Percentiles rank a stretch among this genome's conserved stretches.
Evolutionary conservation across 2,329 filamentous ascomycete species (phyloP).

Genomic region (Pezizomycotina sp.): DNA sequence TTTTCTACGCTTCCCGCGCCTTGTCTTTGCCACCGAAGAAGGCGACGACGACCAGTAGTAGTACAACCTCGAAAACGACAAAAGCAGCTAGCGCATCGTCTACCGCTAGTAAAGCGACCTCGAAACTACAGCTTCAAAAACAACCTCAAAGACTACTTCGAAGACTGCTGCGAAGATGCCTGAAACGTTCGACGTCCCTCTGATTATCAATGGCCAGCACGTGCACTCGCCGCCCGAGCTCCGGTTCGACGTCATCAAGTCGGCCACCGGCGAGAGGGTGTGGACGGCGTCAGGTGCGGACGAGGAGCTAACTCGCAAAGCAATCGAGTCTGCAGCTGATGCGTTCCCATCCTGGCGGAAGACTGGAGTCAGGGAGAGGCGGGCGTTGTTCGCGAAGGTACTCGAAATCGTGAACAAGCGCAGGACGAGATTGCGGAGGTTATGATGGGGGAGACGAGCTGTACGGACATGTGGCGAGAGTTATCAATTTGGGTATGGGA

Average conservation of each 20-base stretch:
- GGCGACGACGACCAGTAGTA: no score
- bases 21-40: no score
- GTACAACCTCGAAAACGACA: no score
- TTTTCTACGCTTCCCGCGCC: no score
- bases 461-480: constrained; percentile 28
- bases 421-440: constrained; percentile 39
- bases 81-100: no score
- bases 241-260: constrained; percentile 11
- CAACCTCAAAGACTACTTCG: no score
- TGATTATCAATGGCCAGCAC: constrained; percentile 12
- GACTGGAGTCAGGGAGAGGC: constrained; percentile 41
- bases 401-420: no score
- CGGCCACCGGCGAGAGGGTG: constrained; percentile 8
- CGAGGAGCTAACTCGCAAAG: constrained; percentile 39
- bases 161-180: no score
- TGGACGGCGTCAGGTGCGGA: constrained; percentile 43
- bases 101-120: no score
- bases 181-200: constrained; percentile 16
- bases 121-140: no score
- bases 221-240: constrained; percentile 5
- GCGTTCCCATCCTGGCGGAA: constrained; percentile 56
- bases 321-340: constrained; percentile 43
- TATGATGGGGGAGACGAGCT: constrained; percentile 32
- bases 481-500: constrained; percentile 24
- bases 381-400: constrained; percentile 46